These are phyloP conservation scores for Biscutella laevigata DNA, from an alignment of 441 rosid genomes.

Conservation along the genomic window DNA sequence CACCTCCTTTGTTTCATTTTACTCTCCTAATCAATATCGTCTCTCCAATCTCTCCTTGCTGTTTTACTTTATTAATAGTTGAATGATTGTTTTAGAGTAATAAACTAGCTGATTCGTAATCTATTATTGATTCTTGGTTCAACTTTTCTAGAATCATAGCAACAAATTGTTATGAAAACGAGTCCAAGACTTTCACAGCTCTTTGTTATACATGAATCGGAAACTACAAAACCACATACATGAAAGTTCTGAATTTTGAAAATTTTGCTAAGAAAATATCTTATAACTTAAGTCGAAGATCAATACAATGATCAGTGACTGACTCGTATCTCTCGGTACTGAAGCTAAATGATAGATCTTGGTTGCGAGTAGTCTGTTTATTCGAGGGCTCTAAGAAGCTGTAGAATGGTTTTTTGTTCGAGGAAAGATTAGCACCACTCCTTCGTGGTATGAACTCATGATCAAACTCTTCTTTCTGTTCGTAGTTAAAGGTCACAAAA, in stretches of 20 bases:
- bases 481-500: not conserved
- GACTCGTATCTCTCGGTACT: conserved; percentile 18
- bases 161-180: no score
- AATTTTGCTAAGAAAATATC: not conserved
- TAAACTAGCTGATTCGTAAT: not conserved
- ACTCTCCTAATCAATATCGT: not conserved
- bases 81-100: not conserved
- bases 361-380: conserved; percentile 6
- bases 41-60: not conserved
- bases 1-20: not conserved
- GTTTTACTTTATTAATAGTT: not conserved
- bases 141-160: not conserved
- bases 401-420: conserved; percentile 20
- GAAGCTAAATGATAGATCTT: conserved; percentile 19
- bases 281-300: conserved; percentile 28
- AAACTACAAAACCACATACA: conserved; percentile 8
- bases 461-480: conserved; percentile 18
- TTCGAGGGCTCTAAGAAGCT: conserved; percentile 23
- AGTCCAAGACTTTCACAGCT: not conserved
- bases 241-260: not conserved
- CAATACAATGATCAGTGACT: conserved; percentile 20
- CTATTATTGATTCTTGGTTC: not conserved
- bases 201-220: not conserved
- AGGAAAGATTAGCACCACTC: not conserved
- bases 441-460: conserved; percentile 1